Conservation (phyloP, 495 filamentous ascomycete genomes). For the Tuber indicum region DNA sequence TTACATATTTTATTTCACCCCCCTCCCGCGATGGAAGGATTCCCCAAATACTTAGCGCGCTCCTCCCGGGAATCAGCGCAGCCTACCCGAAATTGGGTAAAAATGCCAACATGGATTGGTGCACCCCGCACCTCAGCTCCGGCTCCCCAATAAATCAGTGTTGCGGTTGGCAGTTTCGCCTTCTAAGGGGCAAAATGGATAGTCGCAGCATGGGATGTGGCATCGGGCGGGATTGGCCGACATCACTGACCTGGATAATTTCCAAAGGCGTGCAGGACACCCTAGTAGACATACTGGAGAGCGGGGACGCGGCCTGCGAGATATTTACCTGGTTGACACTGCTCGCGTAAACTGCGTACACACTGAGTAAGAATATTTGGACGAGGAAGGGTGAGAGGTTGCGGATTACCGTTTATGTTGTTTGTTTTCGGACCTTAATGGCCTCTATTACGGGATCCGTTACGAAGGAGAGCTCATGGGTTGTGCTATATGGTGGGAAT, state of each 20-base stretch:
- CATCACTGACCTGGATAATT: too few relatives aligned
- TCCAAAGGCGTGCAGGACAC: too few relatives aligned
- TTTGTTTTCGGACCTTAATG: conserved; percentile 4
- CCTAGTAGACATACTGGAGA: conserved; percentile 4
- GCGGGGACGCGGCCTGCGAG: conserved; percentile 7
- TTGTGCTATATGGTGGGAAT: conserved; percentile 7
- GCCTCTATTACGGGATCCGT: conserved; percentile 12
- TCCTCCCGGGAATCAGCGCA: neutral
- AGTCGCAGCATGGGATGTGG: conserved; percentile 17
- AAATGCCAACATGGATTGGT: neutral
- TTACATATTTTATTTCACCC: neutral
- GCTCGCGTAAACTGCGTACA: neutral
- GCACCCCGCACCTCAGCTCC: neutral
- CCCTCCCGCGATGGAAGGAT: neutral
- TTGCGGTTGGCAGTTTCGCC: conserved; percentile 3
- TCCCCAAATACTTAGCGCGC: neutral
- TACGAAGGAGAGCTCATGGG: conserved; percentile 2
- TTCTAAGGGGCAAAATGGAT: conserved; percentile 21
- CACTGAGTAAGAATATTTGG: conserved; percentile 5
- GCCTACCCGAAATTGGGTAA: neutral
- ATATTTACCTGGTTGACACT: conserved; percentile 14
- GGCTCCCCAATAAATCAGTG: conserved; percentile 5
- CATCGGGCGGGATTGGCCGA: too few relatives aligned
- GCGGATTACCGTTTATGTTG: conserved; percentile 13
- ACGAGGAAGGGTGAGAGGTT: conserved; percentile 6